These are phyloP conservation scores for Polyporus arcularius DNA, from an alignment of 768 basidiomycete genomes.

Conservation along the genomic window DNA sequence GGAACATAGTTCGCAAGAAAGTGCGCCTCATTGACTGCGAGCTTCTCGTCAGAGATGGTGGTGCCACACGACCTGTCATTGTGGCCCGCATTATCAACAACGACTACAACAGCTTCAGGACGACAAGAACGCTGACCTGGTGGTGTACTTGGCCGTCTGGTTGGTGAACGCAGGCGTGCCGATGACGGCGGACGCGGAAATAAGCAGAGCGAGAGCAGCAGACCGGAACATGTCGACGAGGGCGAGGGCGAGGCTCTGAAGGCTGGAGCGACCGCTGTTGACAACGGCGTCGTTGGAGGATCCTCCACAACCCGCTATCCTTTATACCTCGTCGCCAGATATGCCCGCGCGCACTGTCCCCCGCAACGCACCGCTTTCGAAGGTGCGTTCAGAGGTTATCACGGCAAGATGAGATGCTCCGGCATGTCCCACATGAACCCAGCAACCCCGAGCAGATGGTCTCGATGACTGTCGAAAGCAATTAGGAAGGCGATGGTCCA, in stretches of 20 bases:
- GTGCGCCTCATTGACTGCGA: slow-evolving; percentile 41
- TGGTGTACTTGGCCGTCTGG: not conserved
- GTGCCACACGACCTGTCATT: slow-evolving; percentile 41
- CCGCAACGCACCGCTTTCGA: not conserved
- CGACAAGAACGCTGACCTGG: not conserved
- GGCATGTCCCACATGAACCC: not conserved
- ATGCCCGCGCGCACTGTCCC: not conserved
- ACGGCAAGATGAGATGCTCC: not conserved
- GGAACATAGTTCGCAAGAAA: slow-evolving; percentile 42
- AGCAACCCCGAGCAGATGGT: not conserved
- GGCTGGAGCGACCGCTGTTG: not conserved
- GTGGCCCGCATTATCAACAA: not conserved
- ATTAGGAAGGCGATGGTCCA: not conserved
- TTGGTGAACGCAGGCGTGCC: slow-evolving; percentile 2
- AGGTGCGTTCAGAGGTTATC: not conserved
- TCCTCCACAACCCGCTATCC: too few species aligned
- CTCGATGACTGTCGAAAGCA: not conserved
- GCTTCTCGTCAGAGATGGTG: slow-evolving; percentile 35
- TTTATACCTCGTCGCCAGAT: not conserved
- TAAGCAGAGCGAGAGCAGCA: slow-evolving; percentile 10
- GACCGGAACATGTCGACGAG: slow-evolving; percentile 14
- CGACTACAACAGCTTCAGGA: too few species aligned
- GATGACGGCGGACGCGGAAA: slow-evolving; percentile 7
- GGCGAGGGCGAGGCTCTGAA: not conserved
- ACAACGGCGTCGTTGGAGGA: slow-evolving; percentile 1